Evolutionary conservation across 257 asterid genomes (phyloP), one percentile per base, ranked within the genome.

Genomic region (Mitragyna speciosa): DNA sequence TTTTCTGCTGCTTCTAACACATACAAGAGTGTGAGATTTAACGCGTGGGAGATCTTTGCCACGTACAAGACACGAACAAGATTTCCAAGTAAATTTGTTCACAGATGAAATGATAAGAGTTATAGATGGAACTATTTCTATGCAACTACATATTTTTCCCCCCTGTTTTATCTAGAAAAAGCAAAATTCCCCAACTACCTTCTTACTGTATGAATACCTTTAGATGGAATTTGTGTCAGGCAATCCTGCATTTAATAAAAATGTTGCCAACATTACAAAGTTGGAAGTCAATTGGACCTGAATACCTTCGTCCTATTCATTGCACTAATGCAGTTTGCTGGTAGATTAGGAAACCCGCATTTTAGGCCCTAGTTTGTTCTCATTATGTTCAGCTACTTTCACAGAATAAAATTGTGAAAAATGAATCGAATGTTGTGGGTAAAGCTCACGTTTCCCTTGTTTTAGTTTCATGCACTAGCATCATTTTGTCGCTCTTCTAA

Each of bases 1-100:
- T 49, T 72, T 72, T 72, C 76, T 48, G 63, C 64, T 48, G 63
- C 76, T 72, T 48, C 52, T 72, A 72, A 72, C 63, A 72, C 45
- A 12, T 31, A 28, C 43, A 72, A 48, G 64, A 72, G 43, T 72
- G 63, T 72, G 48, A 16, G 7, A 7, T 4, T 48, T 49, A 28
- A 72, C 41, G 8, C 61, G 47, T 47, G 31, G 65, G 63, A 6
- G 31, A 30, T 48, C 64, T 10, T 15, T 48, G 15, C 43, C 28
- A 30, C 14, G 15, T 52, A 73, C 33, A 12, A 49, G 65, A 51
- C 41, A n/a, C 28, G 77, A 49, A 73, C 39, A 52, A 73, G 12
- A 72, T 48, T 12, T 15, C 47, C 16, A 70, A 1, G 6, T 41
- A 70, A 15, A 70, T 70, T 70, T 70, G 52, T 70, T 19, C 30